A percentile compares a stretch with the other conserved stretches of the same genome.
Evolutionary conservation across 2,329 filamentous ascomycete genomes (phyloP).

Genomic region (Thelonectria rubi): DNA sequence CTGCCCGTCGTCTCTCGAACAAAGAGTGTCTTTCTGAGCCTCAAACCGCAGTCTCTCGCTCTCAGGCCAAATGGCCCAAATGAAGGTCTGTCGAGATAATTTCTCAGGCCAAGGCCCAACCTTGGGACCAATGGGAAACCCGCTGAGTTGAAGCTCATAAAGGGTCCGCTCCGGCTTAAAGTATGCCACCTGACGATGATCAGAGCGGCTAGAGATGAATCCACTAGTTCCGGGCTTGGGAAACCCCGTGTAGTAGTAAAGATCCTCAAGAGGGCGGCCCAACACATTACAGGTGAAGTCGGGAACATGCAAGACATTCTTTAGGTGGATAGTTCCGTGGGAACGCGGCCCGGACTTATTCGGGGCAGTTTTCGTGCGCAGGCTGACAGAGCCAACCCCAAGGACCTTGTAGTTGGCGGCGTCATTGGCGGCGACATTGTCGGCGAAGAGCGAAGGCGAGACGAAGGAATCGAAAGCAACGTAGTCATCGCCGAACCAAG

Average conservation of each 20-base stretch:
- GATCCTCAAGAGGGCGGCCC: neutral
- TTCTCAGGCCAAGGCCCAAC: constrained; percentile 11
- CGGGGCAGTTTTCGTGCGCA: constrained; percentile 17
- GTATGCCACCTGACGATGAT: neutral
- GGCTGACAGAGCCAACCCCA: constrained; percentile 16
- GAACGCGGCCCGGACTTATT: too few relatives aligned
- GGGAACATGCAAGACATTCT: constrained; percentile 35
- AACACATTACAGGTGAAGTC: constrained; percentile 14
- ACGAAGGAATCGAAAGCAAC: constrained; percentile 9
- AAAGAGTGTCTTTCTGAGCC: neutral
- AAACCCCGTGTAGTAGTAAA: too few relatives aligned
- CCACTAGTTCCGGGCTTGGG: constrained; percentile 13
- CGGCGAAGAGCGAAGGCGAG: neutral
- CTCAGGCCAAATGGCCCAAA: neutral
- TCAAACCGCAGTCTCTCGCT: constrained; percentile 1
- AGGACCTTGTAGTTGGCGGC: constrained; percentile 1
- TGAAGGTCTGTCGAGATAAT: neutral
- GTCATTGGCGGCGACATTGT: neutral
- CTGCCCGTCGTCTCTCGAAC: neutral
- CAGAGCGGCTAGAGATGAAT: neutral
- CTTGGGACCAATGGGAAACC: constrained; percentile 9
- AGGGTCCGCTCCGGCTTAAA: constrained; percentile 1
- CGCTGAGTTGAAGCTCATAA: constrained; percentile 11
- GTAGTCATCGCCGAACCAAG: constrained; percentile 28
- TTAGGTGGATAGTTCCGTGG: neutral